Percentiles rank a stretch among this genome's conserved stretches.
Conservation (phyloP, 192 early-diverging fungal species). For the Mortierella antarctica region DNA sequence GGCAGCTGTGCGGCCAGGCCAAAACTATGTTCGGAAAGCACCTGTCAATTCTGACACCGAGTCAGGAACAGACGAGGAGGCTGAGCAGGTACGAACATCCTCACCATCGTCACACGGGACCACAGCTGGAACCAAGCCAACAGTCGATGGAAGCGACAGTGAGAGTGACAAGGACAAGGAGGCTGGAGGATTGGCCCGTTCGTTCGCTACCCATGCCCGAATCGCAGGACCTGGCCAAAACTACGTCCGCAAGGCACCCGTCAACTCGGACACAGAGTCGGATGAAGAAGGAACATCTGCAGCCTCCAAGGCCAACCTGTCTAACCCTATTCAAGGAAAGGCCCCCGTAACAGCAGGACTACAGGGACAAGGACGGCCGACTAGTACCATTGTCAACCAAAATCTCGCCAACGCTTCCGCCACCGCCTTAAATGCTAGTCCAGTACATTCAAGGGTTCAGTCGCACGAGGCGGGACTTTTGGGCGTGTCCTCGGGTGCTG, state of each 20-base stretch:
- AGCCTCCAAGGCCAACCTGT: too few relatives aligned
- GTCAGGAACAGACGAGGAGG: slow-evolving; percentile 31
- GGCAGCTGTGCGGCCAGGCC: slow-evolving; percentile 13
- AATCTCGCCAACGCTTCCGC: too few relatives aligned
- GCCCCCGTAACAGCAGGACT: too few relatives aligned
- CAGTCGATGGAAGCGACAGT: not conserved
- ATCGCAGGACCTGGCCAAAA: slow-evolving; percentile 37
- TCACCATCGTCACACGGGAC: not conserved
- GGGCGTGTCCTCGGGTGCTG: too few relatives aligned
- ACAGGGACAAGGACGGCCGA: too few relatives aligned
- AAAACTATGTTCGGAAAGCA: slow-evolving; percentile 45
- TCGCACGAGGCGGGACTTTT: too few relatives aligned
- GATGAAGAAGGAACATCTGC: slow-evolving; percentile 15
- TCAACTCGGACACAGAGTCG: slow-evolving; percentile 41
- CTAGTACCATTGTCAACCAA: too few relatives aligned
- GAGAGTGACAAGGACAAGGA: slow-evolving; percentile 15
- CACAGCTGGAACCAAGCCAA: not conserved
- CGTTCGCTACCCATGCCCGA: slow-evolving; percentile 9
- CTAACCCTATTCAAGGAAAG: too few relatives aligned
- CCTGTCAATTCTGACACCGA: slow-evolving; percentile 43
- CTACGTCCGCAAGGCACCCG: slow-evolving; percentile 45
- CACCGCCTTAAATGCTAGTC: too few relatives aligned
- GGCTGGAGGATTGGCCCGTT: not conserved
- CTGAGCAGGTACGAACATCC: not conserved
- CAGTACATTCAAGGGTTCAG: too few relatives aligned